Base-by-base conservation (phyloP, 73 alveolate genomes). In the Blepharisma japonicum region DNA sequence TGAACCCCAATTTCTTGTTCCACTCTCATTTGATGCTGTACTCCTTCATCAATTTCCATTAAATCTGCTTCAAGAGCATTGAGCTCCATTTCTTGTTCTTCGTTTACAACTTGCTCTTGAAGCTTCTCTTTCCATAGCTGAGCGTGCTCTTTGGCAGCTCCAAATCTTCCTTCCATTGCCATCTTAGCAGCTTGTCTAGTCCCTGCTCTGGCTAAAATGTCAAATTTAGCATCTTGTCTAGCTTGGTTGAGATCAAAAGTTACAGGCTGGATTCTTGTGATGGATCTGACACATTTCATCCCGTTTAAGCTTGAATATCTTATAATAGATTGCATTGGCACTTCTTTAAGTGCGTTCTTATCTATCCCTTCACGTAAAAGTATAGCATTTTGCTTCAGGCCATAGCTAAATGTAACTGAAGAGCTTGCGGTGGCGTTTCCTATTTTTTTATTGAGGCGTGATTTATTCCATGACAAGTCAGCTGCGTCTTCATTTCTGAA, bases 361-460 rank as follows among this genome's bases (percentile, higher is more conserved):
- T 93, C 91, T 4, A 91, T 89, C 46, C 77, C 71, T 68, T 84
- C 71, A 49, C 81, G 77, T 20, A 77, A 56, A 8, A 91, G 89
- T 49, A 86, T 93, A 18, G 85, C 86, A 6, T 72, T 68, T n/a
- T 77, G 46, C 77, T 89, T 95, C 71, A 91, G 68, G 55, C 87
- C 55, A 89, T 86, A 95, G 80, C 92, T 98, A 87, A 95, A 94
- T 9, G 98, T 86, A 38, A 88, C 71, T 45, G 80, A 86, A 42
- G 94, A 77, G 48, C 90, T 92, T 25, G 79, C 89, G 39, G 94
- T 95, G 6, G 89, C 92, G 85, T 94, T 95, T 5, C 99, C 98
- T 2, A 95, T 78, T 78, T 79, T 94, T 42, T 71, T 76, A 47
- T 87, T 61, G 14, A 76, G 68, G 6, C 96, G 53, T 47, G 91